Conservation (phyloP, 2,329 filamentous ascomycete species). For the Aspergillus ochraceoroseus region DNA sequence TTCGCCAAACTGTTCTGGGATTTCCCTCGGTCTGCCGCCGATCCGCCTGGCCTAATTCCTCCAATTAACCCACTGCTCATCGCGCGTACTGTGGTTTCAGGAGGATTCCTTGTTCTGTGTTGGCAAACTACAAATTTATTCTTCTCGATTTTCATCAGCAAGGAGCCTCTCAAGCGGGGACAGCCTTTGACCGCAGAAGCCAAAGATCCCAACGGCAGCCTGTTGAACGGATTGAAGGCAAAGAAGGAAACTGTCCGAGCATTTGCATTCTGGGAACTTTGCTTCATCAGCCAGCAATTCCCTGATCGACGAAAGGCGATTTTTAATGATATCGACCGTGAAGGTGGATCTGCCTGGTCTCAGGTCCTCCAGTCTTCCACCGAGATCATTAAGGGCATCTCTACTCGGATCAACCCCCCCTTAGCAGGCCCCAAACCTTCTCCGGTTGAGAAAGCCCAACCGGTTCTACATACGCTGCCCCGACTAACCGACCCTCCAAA, state of each 20-base stretch:
- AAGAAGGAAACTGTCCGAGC: slow-evolving; percentile 73
- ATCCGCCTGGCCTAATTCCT: slow-evolving; percentile 51
- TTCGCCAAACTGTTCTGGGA: slow-evolving; percentile 70
- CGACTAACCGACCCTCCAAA: slow-evolving; percentile 48
- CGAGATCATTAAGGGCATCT: slow-evolving; percentile 62
- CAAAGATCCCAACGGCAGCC: slow-evolving; percentile 85
- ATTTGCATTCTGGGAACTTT: slow-evolving; percentile 89
- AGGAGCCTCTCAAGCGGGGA: slow-evolving; percentile 77
- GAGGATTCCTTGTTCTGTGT: slow-evolving; percentile 62
- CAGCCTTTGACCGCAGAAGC: slow-evolving; percentile 77
- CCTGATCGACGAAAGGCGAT: slow-evolving; percentile 72
- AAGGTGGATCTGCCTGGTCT: slow-evolving; percentile 72
- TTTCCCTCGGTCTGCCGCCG: slow-evolving; percentile 64
- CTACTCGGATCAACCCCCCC: slow-evolving; percentile 57
- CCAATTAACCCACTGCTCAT: slow-evolving; percentile 57
- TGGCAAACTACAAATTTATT: slow-evolving; percentile 74
- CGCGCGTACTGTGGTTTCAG: slow-evolving; percentile 55
- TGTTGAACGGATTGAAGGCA: slow-evolving; percentile 75
- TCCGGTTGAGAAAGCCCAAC: slow-evolving; percentile 43
- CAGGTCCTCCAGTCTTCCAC: slow-evolving; percentile 69
- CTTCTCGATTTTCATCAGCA: slow-evolving; percentile 75
- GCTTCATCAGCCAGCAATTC: slow-evolving; percentile 70
- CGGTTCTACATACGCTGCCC: slow-evolving; percentile 46
- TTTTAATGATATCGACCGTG: slow-evolving; percentile 80
- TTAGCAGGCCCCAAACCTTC: slow-evolving; percentile 30